Base-by-base conservation (phyloP, 805 yeast species). In the Nakazawaea ambrosiae region DNA sequence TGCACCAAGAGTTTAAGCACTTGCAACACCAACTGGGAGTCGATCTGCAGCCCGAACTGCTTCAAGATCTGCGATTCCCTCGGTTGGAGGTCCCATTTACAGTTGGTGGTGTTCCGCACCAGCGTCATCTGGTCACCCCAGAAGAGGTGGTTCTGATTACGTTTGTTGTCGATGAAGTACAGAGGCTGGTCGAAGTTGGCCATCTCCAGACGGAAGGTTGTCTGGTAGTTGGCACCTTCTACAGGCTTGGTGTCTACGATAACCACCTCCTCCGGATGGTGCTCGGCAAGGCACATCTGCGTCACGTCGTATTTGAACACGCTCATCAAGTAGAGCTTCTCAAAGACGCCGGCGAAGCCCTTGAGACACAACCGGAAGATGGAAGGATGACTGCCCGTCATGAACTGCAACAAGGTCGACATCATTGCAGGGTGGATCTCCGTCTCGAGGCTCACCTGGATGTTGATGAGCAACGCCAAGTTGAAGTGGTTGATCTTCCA, bases 321-420 rank as follows among this genome's bases (percentile, higher is more conserved):
- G 3, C 78, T 74, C 16, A 73, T 56, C 1, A 62, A 50, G 20
- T 66, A 57, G 5, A 75, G 45, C 38, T 73, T 71, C 40, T 63
- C 63, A 18, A 76, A 51, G 4, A 79, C 45, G n/a, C 71, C 66
- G 2, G 79, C 63, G 22, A 82, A 51, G 15, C 87, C 81, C 36
- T 72, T 74, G 41, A 79, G 57, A 15, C 83, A 78, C 26, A 75
- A 54, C 39, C 77, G 68, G 2, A 84, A 65, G 31, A 85, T 58
- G 2, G 69, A 58, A 0, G 96, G 95, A 54, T 86, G 94, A 17
- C 74, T 74, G n/a, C 72, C 67, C 11, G 66, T 57, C 1, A 82
- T 68, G 24, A 65, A 63, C 2, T 61, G 57, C 7, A 71, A 63
- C 23, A 83, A 57, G 2, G 70, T 48, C 24, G 54, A 54, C 9